Evolutionary conservation across 768 basidiomycete genomes (phyloP).

Genomic region (Tubosaeta sp.): DNA sequence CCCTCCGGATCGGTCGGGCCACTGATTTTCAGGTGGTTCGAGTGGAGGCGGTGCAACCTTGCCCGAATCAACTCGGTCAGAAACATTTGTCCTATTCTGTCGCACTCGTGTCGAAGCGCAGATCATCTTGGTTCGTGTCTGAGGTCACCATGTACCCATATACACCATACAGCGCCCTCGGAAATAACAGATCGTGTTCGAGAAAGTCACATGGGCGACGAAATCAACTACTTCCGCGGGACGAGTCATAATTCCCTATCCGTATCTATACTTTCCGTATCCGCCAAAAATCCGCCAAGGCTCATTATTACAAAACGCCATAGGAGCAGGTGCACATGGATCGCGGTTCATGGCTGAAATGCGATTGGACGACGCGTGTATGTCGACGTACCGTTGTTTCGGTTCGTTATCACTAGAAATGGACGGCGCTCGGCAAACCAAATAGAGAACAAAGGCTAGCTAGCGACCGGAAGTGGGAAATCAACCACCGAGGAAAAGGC

Average conservation of each 20-base stretch:
- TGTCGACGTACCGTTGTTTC: slow-evolving; percentile 17
- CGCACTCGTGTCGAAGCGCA: neutral
- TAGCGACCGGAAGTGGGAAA: neutral
- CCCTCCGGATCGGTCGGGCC: neutral
- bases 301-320: neutral
- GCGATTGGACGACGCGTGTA: neutral
- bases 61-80: neutral
- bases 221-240: neutral
- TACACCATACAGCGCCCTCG: slow-evolving; percentile 3
- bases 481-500: neutral
- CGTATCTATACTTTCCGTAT: neutral
- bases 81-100: neutral
- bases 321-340: neutral
- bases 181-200: slow-evolving; percentile 10
- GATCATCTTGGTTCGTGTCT: neutral
- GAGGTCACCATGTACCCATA: neutral
- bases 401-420: slow-evolving; percentile 17
- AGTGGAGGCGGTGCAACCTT: neutral
- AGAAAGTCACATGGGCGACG: slow-evolving; percentile 2
- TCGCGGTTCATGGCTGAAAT: neutral
- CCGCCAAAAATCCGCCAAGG: neutral
- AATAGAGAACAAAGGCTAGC: neutral
- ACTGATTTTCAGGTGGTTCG: neutral
- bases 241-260: neutral
- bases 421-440: neutral